Conservation (phyloP, 495 filamentous ascomycete species). For the Mytilinidion resinicola region DNA sequence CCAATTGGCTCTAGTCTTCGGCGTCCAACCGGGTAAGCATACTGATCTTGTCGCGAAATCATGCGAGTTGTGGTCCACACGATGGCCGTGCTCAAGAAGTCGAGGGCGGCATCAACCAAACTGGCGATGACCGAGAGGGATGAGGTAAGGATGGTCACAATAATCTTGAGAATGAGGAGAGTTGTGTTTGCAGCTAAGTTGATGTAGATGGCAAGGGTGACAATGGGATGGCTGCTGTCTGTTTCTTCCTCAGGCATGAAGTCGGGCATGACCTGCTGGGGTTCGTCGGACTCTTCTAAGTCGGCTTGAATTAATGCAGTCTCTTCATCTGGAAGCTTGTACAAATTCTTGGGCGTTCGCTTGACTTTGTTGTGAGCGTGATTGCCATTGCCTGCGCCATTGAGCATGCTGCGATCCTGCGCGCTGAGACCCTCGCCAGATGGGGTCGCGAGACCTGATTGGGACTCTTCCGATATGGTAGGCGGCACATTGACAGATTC, state of each 20-base stretch:
- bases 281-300: slow-evolving; percentile 36
- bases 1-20: slow-evolving; percentile 55
- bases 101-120: slow-evolving; percentile 80
- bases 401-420: not conserved
- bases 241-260: slow-evolving; percentile 49
- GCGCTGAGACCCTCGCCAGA: not conserved
- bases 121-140: slow-evolving; percentile 85
- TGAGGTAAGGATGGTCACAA: slow-evolving; percentile 67
- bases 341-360: slow-evolving; percentile 74
- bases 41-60: slow-evolving; percentile 68
- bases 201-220: slow-evolving; percentile 74
- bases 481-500: slow-evolving; percentile 45
- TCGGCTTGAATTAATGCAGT: slow-evolving; percentile 51
- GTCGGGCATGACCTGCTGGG: slow-evolving; percentile 30
- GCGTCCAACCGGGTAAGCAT: slow-evolving; percentile 77
- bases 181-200: slow-evolving; percentile 80
- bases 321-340: slow-evolving; percentile 64
- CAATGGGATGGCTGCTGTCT: slow-evolving; percentile 59
- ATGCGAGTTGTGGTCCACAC: slow-evolving; percentile 74
- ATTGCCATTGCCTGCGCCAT: not conserved
- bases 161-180: slow-evolving; percentile 72
- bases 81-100: slow-evolving; percentile 81
- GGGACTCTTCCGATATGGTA: slow-evolving; percentile 49
- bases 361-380: slow-evolving; percentile 48
- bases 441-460: slow-evolving; percentile 5